Evolutionary conservation across 2,329 filamentous ascomycete genomes (phyloP), one percentile per base, ranked within the genome.

Genomic region (Stagonosporopsis tanaceti): DNA sequence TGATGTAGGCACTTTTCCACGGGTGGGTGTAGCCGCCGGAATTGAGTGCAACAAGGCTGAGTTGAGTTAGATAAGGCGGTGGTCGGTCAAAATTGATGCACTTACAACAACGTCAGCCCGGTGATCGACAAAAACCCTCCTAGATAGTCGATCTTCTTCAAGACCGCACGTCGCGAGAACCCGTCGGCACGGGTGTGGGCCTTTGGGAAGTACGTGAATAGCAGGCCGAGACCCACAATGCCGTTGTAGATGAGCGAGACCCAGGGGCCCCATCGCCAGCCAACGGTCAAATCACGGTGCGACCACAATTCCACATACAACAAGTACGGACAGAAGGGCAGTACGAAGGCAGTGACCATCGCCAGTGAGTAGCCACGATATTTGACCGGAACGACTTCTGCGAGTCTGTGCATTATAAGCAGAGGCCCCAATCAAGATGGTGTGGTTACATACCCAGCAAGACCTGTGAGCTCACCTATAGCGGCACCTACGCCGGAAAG

Each of bases 21-120:
- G 70, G 61, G 40, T 79, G 74, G 8, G 71, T 72, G 57, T 78
- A 77, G 27, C 77, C 77, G 12, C 76, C 77, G 11, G 73, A 66
- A 53, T 78, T 75, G 1, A 79, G 70, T 3, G 74, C 74, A n/a
- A 78, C 74, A 25, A 79, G 72, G 64, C 71, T 72, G 34, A 6
- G 40, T 8, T 60, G 14, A 20, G 11, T 65, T 30, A 65, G 52
- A 0, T 2, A 38, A 12, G 11, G 20, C 4, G 12, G 4, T 1
- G 5, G 4, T 2, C 12, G 12, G 5, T 20, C n/a, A 5, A 8
- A 0, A 9, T 39, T 35, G 7, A 4, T 17, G 4, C 9, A 52
- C 68, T 63, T 61, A 72, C 69, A 75, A 75, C 1, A 75, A 59
- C 1, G 69, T 71, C 22, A 75, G 50, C n/a, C 73, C 72, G 1